Percentiles rank a stretch among this genome's conserved stretches.
phyloP scores from a whole-genome alignment of 495 filamentous ascomycete genomes.

The Rhizodiscina lignyota region DNA sequence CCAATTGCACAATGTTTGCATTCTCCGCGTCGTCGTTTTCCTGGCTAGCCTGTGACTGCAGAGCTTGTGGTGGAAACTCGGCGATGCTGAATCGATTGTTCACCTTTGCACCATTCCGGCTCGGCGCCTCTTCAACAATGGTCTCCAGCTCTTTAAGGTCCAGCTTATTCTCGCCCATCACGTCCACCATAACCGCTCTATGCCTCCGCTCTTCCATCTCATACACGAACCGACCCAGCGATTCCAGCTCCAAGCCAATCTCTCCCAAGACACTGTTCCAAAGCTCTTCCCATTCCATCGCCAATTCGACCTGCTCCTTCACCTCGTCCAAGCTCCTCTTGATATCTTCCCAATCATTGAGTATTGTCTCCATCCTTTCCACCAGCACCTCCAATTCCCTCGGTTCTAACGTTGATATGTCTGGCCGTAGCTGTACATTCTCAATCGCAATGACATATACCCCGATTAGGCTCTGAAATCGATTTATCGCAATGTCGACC shows the following conservation, averaged over 20 bases:
- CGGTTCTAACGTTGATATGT: slow-evolving; percentile 51
- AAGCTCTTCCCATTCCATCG: slow-evolving; percentile 97
- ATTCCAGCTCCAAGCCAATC: slow-evolving; percentile 79
- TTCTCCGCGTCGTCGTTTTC: slow-evolving; percentile 59
- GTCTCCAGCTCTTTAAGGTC: slow-evolving; percentile 86
- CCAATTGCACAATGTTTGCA: slow-evolving; percentile 63
- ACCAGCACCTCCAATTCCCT: slow-evolving; percentile 57
- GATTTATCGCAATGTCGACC: slow-evolving; percentile 68
- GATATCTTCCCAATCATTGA: slow-evolving; percentile 72
- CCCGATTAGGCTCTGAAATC: slow-evolving; percentile 73
- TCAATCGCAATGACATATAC: slow-evolving; percentile 88
- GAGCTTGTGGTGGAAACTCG: too few relatives aligned
- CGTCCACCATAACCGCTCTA: slow-evolving; percentile 33
- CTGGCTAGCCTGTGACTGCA: slow-evolving; percentile 29
- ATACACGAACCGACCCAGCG: slow-evolving; percentile 66
- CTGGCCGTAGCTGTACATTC: slow-evolving; percentile 61
- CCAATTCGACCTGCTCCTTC: slow-evolving; percentile 82
- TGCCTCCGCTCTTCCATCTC: slow-evolving; percentile 94
- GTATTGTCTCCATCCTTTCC: slow-evolving; percentile 69
- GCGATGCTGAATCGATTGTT: slow-evolving; percentile 48
- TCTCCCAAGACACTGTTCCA: slow-evolving; percentile 89
- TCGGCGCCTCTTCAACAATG: slow-evolving; percentile 64
- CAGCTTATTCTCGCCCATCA: slow-evolving; percentile 36
- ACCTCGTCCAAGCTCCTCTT: slow-evolving; percentile 55
- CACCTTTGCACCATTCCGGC: slow-evolving; percentile 37